Base-by-base conservation (phyloP, 2,329 filamentous ascomycete species). In the Cercospora zeae-maydis region DNA sequence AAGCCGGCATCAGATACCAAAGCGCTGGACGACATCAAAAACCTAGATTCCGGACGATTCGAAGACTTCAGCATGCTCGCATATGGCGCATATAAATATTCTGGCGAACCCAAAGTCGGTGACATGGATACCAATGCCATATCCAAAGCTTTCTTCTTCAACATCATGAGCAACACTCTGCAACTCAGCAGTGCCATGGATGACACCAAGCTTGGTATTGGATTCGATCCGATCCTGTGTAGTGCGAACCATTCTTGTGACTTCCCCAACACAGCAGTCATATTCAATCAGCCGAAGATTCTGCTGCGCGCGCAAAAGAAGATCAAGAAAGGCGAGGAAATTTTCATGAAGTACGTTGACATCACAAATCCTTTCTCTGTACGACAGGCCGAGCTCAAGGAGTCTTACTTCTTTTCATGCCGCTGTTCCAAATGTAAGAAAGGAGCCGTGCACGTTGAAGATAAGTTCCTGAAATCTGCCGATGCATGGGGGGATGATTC, bases 291-390 rank as follows among this genome's bases (percentile, higher is more conserved):
- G 19, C 75, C 80, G 2, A 71, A 76, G 33, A 73, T 85, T 9
- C 77, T 77, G 13, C 70, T 87, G 33, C 82, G 84, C 34, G 80
- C 85, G 0, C 73, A 86, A 1, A 76, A 75, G 11, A 77, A 80
- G 0, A 85, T 88, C 63, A 72, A 76, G 16, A 78, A 80, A 62
- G 81, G 79, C 64, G 81, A 85, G 31, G 85, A 89, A 70, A 78
- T 88, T 31, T 83, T 80, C 67, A 84, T 88, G 63, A 83, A 84
- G 2, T 89, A 89, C 70, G 78, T 86, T 64, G 86, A 88, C 68
- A 77, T 77, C 36, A 85, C 82, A 0, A 80, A 81, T 39, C 80
- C 84, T 0, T 79, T 78, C 27, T 67, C 75, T 8, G 75, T 77
- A n/a, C 82, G 86, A 2, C 82, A 81, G 65, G 73, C 73, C 2